Evolutionary conservation across 2,329 filamentous ascomycete species (phyloP).

Genomic region (Hortaea werneckii): DNA sequence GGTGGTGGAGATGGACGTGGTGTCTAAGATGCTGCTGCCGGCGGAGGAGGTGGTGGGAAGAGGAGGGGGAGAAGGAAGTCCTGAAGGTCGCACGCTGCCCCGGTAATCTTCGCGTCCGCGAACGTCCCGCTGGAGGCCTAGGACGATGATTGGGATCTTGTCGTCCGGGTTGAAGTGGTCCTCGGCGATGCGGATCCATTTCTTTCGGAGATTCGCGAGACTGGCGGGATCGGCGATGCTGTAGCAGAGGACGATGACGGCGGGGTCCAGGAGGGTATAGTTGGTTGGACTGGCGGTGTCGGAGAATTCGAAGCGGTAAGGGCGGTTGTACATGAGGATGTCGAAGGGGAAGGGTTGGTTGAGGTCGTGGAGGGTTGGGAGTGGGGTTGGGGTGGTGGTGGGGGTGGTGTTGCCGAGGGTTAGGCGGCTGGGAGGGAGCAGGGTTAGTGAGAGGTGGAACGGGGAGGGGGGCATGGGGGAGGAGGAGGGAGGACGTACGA

Average conservation of each 20-base stretch:
- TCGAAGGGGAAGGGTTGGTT: constrained; percentile 52
- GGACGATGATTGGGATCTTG: constrained; percentile 46
- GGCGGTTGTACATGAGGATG: constrained; percentile 45
- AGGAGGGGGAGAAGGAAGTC: background rate
- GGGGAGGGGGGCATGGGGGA: background rate
- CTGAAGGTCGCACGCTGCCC: constrained; percentile 12
- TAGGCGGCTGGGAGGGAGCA: constrained; percentile 12
- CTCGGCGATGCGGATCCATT: constrained; percentile 37
- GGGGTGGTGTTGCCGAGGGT: constrained; percentile 21
- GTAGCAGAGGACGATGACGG: constrained; percentile 49
- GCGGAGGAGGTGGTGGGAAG: too few relatives aligned
- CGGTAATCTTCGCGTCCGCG: constrained; percentile 35
- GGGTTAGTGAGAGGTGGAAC: background rate
- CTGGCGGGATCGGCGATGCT: constrained; percentile 45
- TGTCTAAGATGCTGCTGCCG: too few relatives aligned
- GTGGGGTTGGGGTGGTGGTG: constrained; percentile 9
- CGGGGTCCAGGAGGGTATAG: constrained; percentile 45
- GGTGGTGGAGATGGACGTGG: too few relatives aligned
- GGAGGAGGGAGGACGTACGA: constrained; percentile 37
- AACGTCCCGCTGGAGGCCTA: constrained; percentile 50
- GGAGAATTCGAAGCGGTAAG: constrained; percentile 46
- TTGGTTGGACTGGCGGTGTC: constrained; percentile 48
- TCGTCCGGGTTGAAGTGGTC: constrained; percentile 44
- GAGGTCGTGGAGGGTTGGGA: constrained; percentile 39
- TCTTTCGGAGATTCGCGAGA: constrained; percentile 36